These are phyloP conservation scores for Neofusicoccum laricinum DNA, from an alignment of 2,329 filamentous ascomycete species.

Conservation along the genomic window DNA sequence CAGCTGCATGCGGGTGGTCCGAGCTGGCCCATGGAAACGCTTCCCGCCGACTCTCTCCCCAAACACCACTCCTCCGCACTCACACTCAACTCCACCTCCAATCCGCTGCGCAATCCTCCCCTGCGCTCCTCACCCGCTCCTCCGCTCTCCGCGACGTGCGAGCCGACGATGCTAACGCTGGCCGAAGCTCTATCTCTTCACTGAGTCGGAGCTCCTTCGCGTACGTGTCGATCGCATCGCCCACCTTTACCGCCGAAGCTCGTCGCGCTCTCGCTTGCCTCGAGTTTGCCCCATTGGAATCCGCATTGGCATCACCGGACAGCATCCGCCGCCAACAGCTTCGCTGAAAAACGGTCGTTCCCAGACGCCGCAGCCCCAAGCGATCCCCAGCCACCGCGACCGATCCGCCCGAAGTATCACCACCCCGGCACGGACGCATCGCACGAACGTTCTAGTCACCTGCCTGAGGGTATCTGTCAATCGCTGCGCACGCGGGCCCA, in stretches of 20 bases:
- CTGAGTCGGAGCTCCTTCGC: conserved; percentile 14
- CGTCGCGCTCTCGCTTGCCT: not conserved
- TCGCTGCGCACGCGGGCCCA: conserved; percentile 1
- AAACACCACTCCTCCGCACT: conserved; percentile 1
- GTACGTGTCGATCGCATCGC: conserved; percentile 15
- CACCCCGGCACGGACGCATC: conserved; percentile 9
- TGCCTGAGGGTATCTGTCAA: not conserved
- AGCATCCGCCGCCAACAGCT: not conserved
- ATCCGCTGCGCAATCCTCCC: not conserved
- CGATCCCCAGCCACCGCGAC: conserved; percentile 3
- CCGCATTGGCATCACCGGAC: not conserved
- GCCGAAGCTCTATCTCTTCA: conserved; percentile 15
- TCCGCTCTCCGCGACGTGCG: not conserved
- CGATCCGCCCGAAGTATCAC: conserved; percentile 11
- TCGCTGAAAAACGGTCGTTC: not conserved
- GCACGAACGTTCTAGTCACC: conserved; percentile 12
- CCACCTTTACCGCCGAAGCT: conserved; percentile 1
- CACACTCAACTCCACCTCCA: not conserved
- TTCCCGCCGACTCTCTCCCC: conserved; percentile 4
- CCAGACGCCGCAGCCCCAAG: not conserved
- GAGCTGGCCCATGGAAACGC: conserved; percentile 14
- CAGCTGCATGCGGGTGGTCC: conserved; percentile 15
- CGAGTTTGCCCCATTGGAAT: not conserved
- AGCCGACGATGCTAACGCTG: conserved; percentile 11
- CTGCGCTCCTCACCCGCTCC: not conserved